Percentiles rank a stretch among this genome's conserved stretches.
These are phyloP conservation scores for Didymella lethalis DNA, from an alignment of 2,329 filamentous ascomycete genomes.

Conservation along the genomic window DNA sequence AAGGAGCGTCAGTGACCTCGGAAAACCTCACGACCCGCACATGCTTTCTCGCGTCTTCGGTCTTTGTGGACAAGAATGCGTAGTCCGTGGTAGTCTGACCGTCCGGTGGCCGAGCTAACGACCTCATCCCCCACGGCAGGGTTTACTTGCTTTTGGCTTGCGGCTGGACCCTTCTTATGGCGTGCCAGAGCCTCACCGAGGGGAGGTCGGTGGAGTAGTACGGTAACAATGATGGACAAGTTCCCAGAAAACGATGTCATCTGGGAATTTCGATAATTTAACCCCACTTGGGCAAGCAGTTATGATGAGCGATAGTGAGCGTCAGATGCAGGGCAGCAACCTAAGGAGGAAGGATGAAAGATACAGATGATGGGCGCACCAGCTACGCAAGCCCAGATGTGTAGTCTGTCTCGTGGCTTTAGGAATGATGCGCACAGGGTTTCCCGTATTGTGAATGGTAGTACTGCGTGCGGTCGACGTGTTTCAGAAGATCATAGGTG, in stretches of 20 bases:
- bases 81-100: constrained; percentile 3
- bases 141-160: not conserved
- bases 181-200: constrained; percentile 7
- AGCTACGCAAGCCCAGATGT: constrained; percentile 28
- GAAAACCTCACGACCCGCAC: not conserved
- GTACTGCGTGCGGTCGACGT: constrained; percentile 25
- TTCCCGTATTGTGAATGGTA: constrained; percentile 9
- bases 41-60: not conserved
- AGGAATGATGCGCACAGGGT: constrained; percentile 26
- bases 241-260: constrained; percentile 10
- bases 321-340: constrained; percentile 3
- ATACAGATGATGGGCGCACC: constrained; percentile 5
- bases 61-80: not conserved
- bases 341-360: not conserved
- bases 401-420: constrained; percentile 26
- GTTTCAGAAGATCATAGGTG: constrained; percentile 32
- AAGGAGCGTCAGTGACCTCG: not conserved
- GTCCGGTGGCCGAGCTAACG: constrained; percentile 9
- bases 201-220: not conserved
- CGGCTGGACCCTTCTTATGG: constrained; percentile 4
- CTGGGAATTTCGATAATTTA: constrained; percentile 3
- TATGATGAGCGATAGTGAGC: constrained; percentile 1
- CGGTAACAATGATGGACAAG: constrained; percentile 1
- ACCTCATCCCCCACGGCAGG: not conserved
- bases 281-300: constrained; percentile 2